Percentiles rank a stretch among this genome's conserved stretches.
phyloP scores from a whole-genome alignment of 176 grass and related monocot genomes.

The Carex myosuroides region DNA sequence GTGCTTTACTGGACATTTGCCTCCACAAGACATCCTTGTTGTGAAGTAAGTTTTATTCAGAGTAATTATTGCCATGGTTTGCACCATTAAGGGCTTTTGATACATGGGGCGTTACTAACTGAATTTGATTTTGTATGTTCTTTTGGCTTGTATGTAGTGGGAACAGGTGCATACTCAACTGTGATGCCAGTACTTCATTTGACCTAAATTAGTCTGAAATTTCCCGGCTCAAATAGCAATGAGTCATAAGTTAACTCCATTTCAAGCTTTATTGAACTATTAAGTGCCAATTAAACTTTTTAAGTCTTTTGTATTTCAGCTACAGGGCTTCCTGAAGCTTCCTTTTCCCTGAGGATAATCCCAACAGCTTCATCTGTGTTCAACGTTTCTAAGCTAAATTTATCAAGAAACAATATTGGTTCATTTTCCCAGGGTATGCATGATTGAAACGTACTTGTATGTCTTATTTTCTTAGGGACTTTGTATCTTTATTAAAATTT shows the following conservation, averaged over 20 bases:
- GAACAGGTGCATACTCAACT: neutral
- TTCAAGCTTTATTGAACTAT: neutral
- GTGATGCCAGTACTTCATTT: neutral
- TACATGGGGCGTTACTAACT: neutral
- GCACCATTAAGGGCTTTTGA: neutral
- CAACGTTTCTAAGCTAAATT: slow-evolving; percentile 53
- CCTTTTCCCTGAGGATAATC: slow-evolving; percentile 66
- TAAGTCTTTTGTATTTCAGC: slow-evolving; percentile 7
- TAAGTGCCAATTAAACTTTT: neutral
- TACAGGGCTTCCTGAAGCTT: slow-evolving; percentile 49
- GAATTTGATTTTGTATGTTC: neutral
- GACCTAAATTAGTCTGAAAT: neutral
- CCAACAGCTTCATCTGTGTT: slow-evolving; percentile 60
- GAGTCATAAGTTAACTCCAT: neutral
- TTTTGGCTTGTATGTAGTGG: neutral
- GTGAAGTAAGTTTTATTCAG: neutral
- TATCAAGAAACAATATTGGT: slow-evolving; percentile 78
- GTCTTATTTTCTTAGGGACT: neutral
- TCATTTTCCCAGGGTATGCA: slow-evolving; percentile 62
- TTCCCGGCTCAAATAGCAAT: neutral
- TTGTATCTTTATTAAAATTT: neutral
- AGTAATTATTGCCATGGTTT: neutral
- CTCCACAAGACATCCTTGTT: slow-evolving; percentile 3
- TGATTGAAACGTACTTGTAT: slow-evolving; percentile 13
- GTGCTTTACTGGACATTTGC: neutral